Evolutionary conservation across 495 filamentous ascomycete species (phyloP).

Genomic region (Penicillium silybi): DNA sequence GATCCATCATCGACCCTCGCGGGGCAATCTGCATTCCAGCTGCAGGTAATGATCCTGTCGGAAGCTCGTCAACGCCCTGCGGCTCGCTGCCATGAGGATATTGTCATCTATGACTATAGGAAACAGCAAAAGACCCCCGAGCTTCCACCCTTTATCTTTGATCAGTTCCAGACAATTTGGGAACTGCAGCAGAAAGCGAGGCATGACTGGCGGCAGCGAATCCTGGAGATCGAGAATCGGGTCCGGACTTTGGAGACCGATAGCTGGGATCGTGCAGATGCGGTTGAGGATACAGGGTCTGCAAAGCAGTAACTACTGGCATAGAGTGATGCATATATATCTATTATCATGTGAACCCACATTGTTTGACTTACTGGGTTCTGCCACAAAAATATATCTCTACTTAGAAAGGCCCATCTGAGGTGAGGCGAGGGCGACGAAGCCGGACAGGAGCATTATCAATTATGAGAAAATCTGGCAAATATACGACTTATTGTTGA

Average conservation of each 20-base stretch:
- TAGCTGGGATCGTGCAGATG: constrained; percentile 71
- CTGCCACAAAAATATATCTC: no score
- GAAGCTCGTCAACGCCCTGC: constrained; percentile 76
- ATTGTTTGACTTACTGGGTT: no score
- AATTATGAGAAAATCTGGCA: no score
- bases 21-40: constrained; percentile 49
- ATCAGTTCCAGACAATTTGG: constrained; percentile 63
- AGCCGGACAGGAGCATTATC: no score
- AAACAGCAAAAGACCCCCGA: constrained; percentile 43
- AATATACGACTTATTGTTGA: no score
- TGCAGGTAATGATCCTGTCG: constrained; percentile 65
- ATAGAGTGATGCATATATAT: background rate
- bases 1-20: constrained; percentile 37
- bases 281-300: constrained; percentile 66
- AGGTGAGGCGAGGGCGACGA: no score
- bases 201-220: constrained; percentile 39
- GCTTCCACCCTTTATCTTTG: constrained; percentile 63
- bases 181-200: constrained; percentile 62
- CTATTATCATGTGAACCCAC: no score
- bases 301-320: constrained; percentile 21
- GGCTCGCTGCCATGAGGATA: constrained; percentile 75
- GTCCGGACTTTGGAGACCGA: constrained; percentile 62
- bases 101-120: constrained; percentile 81
- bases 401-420: no score
- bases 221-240: constrained; percentile 49